Base-by-base conservation (phyloP, 371 early-diverging fungal genomes). In the Cokeromyces recurvatus region DNA sequence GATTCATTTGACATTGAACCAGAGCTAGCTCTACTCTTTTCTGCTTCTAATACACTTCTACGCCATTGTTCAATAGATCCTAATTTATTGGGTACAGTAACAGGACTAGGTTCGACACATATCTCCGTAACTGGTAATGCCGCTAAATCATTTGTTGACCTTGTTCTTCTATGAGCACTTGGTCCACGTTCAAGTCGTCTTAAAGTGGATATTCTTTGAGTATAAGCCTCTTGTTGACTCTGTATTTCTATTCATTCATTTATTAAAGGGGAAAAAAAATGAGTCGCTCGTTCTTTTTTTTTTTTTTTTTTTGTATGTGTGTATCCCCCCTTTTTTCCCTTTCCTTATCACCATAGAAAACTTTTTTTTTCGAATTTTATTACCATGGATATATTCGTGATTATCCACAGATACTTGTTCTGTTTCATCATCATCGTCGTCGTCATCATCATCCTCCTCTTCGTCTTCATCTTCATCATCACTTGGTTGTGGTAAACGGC, bases 381-480 rank as follows among this genome's bases (percentile, higher is more conserved):
- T n/a, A n/a, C n/a, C n/a, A n/a, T n/a, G n/a, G n/a, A n/a, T n/a
- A n/a, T n/a, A n/a, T n/a, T n/a, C n/a, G n/a, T n/a, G n/a, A n/a
- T n/a, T n/a, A n/a, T n/a, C n/a, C n/a, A n/a, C n/a, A n/a, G n/a
- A n/a, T n/a, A n/a, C n/a, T n/a, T n/a, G n/a, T n/a, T n/a, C n/a
- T n/a, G n/a, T n/a, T n/a, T 47, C 43, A 15, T 48, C 43, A 0
- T 50, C 56, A 1, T 25, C n/a, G 1, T 25, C 46, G 12, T 38
- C 37, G 0, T 42, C 42, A 3, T 53, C 53, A 29, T 47, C 44
- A 0, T 55, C 52, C 10, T 60, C 53, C 6, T 52, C 51, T 4
- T 51, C 55, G 0, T 54, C 55, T 4, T 64, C 59, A 0, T 50
- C 51, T 46, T 66, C 66, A 48, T 66, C 66, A 29, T 66, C 66